Percentiles rank a stretch among this genome's conserved stretches.
These are phyloP conservation scores for Hypoxylon intermedium DNA, from an alignment of 495 filamentous ascomycete species.

Conservation along the genomic window DNA sequence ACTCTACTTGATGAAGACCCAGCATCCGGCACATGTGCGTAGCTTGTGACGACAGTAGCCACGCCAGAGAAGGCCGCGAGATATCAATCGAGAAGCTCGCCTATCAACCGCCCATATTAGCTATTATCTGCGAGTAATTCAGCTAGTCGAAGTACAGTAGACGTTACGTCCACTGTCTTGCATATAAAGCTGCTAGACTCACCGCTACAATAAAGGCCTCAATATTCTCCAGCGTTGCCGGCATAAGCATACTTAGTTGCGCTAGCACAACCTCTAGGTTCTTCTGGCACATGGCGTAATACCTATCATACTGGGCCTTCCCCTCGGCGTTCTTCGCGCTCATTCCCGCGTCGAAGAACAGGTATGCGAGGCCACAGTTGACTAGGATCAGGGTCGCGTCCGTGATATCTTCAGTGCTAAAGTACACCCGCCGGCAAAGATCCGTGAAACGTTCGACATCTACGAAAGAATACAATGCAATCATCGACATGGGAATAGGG, in stretches of 20 bases:
- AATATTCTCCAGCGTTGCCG: slow-evolving; percentile 63
- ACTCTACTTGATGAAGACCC: slow-evolving; percentile 66
- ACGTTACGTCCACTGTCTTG: no score
- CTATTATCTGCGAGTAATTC: neutral
- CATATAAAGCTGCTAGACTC: no score
- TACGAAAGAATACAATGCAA: slow-evolving; percentile 51
- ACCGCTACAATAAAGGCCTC: slow-evolving; percentile 67
- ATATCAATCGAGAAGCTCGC: slow-evolving; percentile 65
- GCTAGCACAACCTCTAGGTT: slow-evolving; percentile 67
- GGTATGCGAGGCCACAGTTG: slow-evolving; percentile 62
- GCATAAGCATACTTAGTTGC: slow-evolving; percentile 64
- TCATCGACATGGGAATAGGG: slow-evolving; percentile 47
- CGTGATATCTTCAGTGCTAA: slow-evolving; percentile 63
- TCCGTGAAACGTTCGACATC: slow-evolving; percentile 62
- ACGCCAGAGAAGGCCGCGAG: slow-evolving; percentile 68
- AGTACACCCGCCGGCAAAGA: slow-evolving; percentile 66
- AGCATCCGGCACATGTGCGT: slow-evolving; percentile 67
- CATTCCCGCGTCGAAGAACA: slow-evolving; percentile 60
- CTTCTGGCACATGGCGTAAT: slow-evolving; percentile 56
- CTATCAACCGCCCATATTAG: slow-evolving; percentile 19
- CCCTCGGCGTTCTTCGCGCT: slow-evolving; percentile 42
- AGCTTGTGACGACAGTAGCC: slow-evolving; percentile 65
- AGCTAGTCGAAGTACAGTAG: no score
- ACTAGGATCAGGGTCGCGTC: slow-evolving; percentile 63
- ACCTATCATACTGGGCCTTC: slow-evolving; percentile 48